These are phyloP conservation scores for Verticillium dahliae DNA, from an alignment of 2,329 filamentous ascomycete species.

Conservation along the genomic window DNA sequence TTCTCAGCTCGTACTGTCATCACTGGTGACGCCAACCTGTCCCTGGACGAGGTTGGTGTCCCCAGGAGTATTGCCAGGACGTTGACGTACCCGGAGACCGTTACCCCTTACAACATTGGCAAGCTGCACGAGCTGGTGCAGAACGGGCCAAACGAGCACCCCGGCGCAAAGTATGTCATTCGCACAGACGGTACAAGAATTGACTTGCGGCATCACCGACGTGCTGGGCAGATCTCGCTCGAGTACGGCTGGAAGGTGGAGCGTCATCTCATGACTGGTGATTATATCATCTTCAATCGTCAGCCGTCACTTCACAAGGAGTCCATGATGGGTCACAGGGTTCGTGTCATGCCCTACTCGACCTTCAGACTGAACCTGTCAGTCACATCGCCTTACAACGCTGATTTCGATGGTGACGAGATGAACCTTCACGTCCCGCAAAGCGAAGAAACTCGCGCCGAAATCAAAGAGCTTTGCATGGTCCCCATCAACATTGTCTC, in stretches of 20 bases:
- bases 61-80: conserved; percentile 88
- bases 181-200: conserved; percentile 89
- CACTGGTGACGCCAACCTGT: conserved; percentile 94
- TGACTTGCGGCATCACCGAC: conserved; percentile 88
- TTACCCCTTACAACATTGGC: conserved; percentile 95
- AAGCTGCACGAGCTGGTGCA: conserved; percentile 84
- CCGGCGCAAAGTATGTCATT: conserved; percentile 94
- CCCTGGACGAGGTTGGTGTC: conserved; percentile 94
- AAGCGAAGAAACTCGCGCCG: conserved; percentile 91
- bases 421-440: conserved; percentile 99
- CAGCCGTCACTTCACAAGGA: conserved; percentile 99
- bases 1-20: conserved; percentile 99
- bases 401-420: conserved; percentile 99
- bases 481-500: conserved; percentile 99
- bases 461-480: conserved; percentile 90
- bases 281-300: conserved; percentile 99
- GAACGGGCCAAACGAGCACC: conserved; percentile 91
- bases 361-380: conserved; percentile 97
- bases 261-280: conserved; percentile 89
- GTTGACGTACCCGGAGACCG: conserved; percentile 92
- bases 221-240: conserved; percentile 75
- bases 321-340: conserved; percentile 99
- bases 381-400: conserved; percentile 97
- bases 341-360: conserved; percentile 97
- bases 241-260: conserved; percentile 99